phyloP scores from a whole-genome alignment of 441 rosid species.

The Cnidoscolus chayamansa region DNA sequence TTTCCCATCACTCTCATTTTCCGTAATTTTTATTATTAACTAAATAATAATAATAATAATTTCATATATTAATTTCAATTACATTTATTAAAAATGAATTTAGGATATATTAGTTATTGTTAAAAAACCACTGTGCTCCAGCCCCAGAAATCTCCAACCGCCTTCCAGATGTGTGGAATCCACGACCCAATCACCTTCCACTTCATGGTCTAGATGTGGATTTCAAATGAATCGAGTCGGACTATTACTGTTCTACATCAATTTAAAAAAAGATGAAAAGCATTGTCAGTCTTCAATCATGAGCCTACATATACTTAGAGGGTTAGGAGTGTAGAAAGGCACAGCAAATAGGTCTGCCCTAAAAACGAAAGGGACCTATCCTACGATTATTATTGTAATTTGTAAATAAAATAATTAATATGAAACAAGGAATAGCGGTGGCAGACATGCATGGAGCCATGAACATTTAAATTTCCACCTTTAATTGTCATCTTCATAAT shows the following conservation, averaged over 20 bases:
- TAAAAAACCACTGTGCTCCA: too few species aligned
- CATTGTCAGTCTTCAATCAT: conserved; percentile 47
- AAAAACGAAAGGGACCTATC: conserved; percentile 18
- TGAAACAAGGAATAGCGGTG: conserved; percentile 2
- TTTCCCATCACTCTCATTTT: too few species aligned
- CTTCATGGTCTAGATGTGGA: too few species aligned
- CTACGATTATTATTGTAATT: conserved; percentile 7
- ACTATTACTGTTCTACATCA: background rate
- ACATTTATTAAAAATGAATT: too few species aligned
- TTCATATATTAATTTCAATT: too few species aligned
- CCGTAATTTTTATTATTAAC: too few species aligned
- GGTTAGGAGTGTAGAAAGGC: conserved; percentile 8
- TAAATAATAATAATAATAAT: too few species aligned
- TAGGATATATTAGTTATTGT: too few species aligned
- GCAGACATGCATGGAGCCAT: conserved; percentile 34
- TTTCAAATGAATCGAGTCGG: too few species aligned
- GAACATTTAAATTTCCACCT: conserved; percentile 19
- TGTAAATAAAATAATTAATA: background rate
- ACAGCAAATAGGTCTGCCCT: conserved; percentile 18
- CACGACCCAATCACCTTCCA: too few species aligned
- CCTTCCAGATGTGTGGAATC: too few species aligned
- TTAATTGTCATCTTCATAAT: conserved; percentile 5
- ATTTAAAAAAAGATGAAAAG: background rate
- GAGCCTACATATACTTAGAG: conserved; percentile 29
- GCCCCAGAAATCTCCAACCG: too few species aligned